These are phyloP conservation scores for Chloris gayana DNA, from an alignment of 176 grass and related monocot genomes.

Conservation along the genomic window DNA sequence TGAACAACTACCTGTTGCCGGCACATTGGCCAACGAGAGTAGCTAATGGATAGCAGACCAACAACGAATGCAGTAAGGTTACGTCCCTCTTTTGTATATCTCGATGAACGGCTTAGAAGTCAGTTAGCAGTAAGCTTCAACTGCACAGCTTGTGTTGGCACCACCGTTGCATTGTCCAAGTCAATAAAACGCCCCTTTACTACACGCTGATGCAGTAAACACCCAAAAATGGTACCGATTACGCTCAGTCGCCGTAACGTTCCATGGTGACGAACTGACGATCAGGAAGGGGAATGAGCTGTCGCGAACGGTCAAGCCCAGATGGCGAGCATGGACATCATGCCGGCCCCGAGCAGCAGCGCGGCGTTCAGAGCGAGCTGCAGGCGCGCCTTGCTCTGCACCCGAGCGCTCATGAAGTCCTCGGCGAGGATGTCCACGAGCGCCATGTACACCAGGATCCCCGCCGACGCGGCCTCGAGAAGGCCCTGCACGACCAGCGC, in stretches of 20 bases:
- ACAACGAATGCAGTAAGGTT: too few species aligned
- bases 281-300: neutral
- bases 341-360: constrained; percentile 56
- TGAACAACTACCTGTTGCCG: too few species aligned
- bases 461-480: constrained; percentile 51
- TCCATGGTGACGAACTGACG: too few species aligned
- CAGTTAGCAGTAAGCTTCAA: too few species aligned
- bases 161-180: too few species aligned
- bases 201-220: too few species aligned
- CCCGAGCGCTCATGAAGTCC: constrained; percentile 58
- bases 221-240: neutral
- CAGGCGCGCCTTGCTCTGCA: constrained; percentile 54
- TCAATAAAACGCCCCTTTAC: too few species aligned
- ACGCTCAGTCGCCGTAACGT: neutral
- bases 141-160: too few species aligned
- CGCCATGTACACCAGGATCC: constrained; percentile 81
- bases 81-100: neutral
- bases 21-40: too few species aligned
- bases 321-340: constrained; percentile 75
- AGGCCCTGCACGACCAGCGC: constrained; percentile 70
- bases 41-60: too few species aligned
- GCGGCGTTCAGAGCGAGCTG: constrained; percentile 44
- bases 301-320: constrained; percentile 50
- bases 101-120: too few species aligned
- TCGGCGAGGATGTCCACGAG: constrained; percentile 66